Evolutionary conservation across 1,284 basidiomycete genomes (phyloP), one percentile per base, ranked within the genome.

Genomic region (Lentinula novae-zelandiae): DNA sequence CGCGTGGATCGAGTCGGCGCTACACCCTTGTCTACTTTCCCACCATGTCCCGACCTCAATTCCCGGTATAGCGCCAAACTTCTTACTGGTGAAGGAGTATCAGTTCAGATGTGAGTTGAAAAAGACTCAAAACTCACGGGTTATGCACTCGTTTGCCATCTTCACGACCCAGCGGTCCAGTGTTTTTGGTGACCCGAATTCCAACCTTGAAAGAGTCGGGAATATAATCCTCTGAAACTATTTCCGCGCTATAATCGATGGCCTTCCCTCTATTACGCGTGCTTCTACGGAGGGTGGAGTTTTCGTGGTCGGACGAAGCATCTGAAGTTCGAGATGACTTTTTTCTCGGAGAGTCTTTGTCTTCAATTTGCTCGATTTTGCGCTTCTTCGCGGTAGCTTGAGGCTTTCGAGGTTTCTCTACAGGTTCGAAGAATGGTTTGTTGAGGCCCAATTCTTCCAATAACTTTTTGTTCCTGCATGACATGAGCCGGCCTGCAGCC

Each of bases 41-140:
- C 91, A 93, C 89, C 90, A 92, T 15, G 88, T 85, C 1, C 90
- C 90, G 34, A 92, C 82, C n/a, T 79, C 75, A 27, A 93, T 71
- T 7, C 81, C 88, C n/a, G 89, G 89, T 62, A 93, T 93, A 40
- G 75, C 64, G 0, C 89, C 89, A 71, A 82, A 90, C 9, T 71
- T 77, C 69, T 80, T 81, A n/a, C 78, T 81, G 56, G 49, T 15
- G 27, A 27, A 27, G 33, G 17, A 61, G 36, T 53, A 22, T 51
- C 55, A 38, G n/a, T 50, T 33, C 42, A 62, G 36, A 22, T n/a
- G 13, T 36, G 33, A 17, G 60, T 5, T 36, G 38, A 15, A 36
- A n/a, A 22, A n/a, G 13, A 27, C 34, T 8, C 31, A 56, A 27
- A 12, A 72, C 85, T 69, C 65, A 92, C 90, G 90, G 89, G 65